Percentiles rank a stretch among this genome's conserved stretches.
Conservation (phyloP, 495 filamentous ascomycete species). For the Penicillium dipodomyicola region DNA sequence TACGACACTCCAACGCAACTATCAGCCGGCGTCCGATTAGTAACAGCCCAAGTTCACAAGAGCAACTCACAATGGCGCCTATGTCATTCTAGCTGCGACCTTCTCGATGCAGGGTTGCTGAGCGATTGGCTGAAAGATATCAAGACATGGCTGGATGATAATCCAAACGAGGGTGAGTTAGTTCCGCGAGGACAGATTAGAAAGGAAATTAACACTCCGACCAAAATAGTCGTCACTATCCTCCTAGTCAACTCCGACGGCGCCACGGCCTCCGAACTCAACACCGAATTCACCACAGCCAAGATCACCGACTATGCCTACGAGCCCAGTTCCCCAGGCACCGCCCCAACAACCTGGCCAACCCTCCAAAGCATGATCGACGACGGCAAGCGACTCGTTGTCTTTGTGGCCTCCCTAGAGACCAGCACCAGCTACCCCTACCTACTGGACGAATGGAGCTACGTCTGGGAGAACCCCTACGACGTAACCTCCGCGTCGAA, state of each 20-base stretch:
- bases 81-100: constrained; percentile 62
- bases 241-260: constrained; percentile 71
- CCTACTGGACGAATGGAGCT: constrained; percentile 70
- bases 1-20: constrained; percentile 71
- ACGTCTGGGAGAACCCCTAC: constrained; percentile 76
- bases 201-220: neutral
- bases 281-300: constrained; percentile 53
- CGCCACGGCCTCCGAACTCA: constrained; percentile 52
- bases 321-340: constrained; percentile 45
- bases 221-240: constrained; percentile 60
- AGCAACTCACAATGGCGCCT: constrained; percentile 55
- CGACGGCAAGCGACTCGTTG: constrained; percentile 60
- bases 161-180: constrained; percentile 60
- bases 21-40: constrained; percentile 65
- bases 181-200: neutral
- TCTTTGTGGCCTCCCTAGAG: constrained; percentile 59
- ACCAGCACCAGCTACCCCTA: constrained; percentile 53
- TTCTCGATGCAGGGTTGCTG: constrained; percentile 66
- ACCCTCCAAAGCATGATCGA: constrained; percentile 66
- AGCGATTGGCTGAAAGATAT: constrained; percentile 60
- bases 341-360: constrained; percentile 57
- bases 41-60: constrained; percentile 70
- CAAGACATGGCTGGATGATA: constrained; percentile 63
- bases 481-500: constrained; percentile 61
- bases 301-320: constrained; percentile 64